Percentiles rank a stretch among this genome's conserved stretches.
Evolutionary conservation across 2,329 filamentous ascomycete genomes (phyloP).

Genomic region (Colletotrichum chrysophilum): DNA sequence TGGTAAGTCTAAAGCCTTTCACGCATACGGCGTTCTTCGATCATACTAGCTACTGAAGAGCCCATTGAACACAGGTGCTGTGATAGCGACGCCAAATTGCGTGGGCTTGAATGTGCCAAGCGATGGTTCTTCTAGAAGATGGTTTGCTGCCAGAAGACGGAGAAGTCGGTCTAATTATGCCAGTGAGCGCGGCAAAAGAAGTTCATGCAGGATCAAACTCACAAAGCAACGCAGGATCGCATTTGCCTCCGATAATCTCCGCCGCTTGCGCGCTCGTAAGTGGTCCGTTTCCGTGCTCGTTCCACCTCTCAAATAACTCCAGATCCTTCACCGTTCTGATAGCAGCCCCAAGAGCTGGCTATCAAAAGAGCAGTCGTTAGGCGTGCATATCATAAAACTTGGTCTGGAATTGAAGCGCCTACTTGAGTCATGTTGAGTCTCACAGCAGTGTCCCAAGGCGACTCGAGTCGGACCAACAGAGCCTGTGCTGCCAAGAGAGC

Average conservation of each 20-base stretch:
- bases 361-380: accelerated
- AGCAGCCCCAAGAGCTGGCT: background rate
- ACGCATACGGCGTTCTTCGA: accelerated
- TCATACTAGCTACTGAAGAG: background rate
- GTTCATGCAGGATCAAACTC: background rate
- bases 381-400: background rate
- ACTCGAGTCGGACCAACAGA: background rate
- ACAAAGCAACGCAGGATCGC: background rate
- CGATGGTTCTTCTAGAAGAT: background rate
- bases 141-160: background rate
- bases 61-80: background rate
- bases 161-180: background rate
- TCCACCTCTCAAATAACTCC: background rate
- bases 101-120: background rate
- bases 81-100: background rate
- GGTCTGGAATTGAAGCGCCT: background rate
- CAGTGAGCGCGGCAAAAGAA: background rate
- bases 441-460: background rate
- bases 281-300: background rate
- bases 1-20: accelerated
- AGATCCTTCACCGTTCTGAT: background rate
- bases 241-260: background rate
- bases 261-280: background rate
- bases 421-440: constrained; percentile 1
- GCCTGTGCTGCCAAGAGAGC: background rate